phyloP scores from a whole-genome alignment of 2,329 filamentous ascomycete genomes.

The Dothideomycetes sp. region DNA sequence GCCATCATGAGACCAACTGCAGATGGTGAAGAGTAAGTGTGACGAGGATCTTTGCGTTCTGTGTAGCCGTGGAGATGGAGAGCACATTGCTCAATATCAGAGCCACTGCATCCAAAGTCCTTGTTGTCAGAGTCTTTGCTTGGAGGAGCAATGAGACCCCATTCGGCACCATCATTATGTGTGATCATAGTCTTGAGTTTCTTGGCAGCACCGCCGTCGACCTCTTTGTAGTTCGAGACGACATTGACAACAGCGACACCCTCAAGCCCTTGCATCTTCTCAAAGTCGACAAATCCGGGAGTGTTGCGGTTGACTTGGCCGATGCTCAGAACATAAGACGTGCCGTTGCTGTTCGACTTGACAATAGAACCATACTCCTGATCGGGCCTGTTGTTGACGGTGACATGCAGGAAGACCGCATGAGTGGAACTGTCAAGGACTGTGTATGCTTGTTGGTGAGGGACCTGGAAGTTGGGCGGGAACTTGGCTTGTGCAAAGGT shows the following conservation, averaged over 20 bases:
- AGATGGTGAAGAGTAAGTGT: slow-evolving; percentile 80
- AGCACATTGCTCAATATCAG: slow-evolving; percentile 57
- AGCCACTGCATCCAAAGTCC: slow-evolving; percentile 57
- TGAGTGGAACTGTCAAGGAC: slow-evolving; percentile 92
- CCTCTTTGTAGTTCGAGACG: slow-evolving; percentile 63
- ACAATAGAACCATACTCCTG: slow-evolving; percentile 76
- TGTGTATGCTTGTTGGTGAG: slow-evolving; percentile 76
- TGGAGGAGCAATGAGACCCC: slow-evolving; percentile 69
- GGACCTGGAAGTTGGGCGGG: slow-evolving; percentile 72
- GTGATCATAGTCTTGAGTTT: slow-evolving; percentile 84
- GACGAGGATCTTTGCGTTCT: slow-evolving; percentile 69
- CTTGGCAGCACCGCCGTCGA: slow-evolving; percentile 58
- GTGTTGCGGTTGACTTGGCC: slow-evolving; percentile 72
- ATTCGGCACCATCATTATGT: slow-evolving; percentile 90
- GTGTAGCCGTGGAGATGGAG: slow-evolving; percentile 95
- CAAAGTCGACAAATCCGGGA: slow-evolving; percentile 79
- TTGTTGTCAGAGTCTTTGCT: slow-evolving; percentile 61
- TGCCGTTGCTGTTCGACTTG: slow-evolving; percentile 98
- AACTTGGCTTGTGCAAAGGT: slow-evolving; percentile 78
- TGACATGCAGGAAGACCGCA: slow-evolving; percentile 88
- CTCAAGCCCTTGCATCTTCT: slow-evolving; percentile 87
- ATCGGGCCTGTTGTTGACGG: slow-evolving; percentile 56
- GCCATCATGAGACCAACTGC: slow-evolving; percentile 88
- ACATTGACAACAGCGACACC: slow-evolving; percentile 82
- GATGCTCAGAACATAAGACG: slow-evolving; percentile 81